phyloP scores from a whole-genome alignment of 1,284 basidiomycete species.

The Austroboletus niveus region DNA sequence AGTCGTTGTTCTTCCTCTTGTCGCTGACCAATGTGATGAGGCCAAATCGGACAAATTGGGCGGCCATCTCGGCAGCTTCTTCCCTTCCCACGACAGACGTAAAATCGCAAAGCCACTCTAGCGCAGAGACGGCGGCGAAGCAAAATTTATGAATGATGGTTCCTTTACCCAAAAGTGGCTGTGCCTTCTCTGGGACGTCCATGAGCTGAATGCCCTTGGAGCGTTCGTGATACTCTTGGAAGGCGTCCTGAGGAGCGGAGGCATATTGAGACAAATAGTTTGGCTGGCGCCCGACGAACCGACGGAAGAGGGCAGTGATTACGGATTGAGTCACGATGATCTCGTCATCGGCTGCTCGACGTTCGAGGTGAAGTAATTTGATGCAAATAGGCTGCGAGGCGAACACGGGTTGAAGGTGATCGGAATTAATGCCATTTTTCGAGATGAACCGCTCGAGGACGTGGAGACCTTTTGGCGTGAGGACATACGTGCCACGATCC shows the following conservation, averaged over 20 bases:
- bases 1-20: conserved; percentile 85
- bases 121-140: conserved; percentile 82
- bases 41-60: conserved; percentile 96
- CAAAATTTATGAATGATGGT: conserved; percentile 65
- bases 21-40: conserved; percentile 86
- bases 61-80: conserved; percentile 96
- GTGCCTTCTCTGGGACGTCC: conserved; percentile 64
- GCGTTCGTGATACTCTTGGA: conserved; percentile 76
- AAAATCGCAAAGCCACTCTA: conserved; percentile 98
- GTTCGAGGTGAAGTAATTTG: conserved; percentile 95
- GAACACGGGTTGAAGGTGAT: conserved; percentile 90
- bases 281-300: conserved; percentile 85
- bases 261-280: conserved; percentile 64
- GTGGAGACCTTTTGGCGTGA: conserved; percentile 97
- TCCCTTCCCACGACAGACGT: conserved; percentile 95
- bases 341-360: conserved; percentile 91
- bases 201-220: conserved; percentile 73
- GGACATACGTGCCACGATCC: conserved; percentile 92
- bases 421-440: conserved; percentile 97
- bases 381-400: conserved; percentile 95
- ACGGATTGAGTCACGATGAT: conserved; percentile 94
- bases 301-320: conserved; percentile 92
- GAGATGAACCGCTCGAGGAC: conserved; percentile 98
- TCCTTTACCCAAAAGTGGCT: conserved; percentile 48
- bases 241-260: conserved; percentile 55